Conservation (phyloP, 1,139 yeast genomes). For the Suhomyces chickasaworum region DNA sequence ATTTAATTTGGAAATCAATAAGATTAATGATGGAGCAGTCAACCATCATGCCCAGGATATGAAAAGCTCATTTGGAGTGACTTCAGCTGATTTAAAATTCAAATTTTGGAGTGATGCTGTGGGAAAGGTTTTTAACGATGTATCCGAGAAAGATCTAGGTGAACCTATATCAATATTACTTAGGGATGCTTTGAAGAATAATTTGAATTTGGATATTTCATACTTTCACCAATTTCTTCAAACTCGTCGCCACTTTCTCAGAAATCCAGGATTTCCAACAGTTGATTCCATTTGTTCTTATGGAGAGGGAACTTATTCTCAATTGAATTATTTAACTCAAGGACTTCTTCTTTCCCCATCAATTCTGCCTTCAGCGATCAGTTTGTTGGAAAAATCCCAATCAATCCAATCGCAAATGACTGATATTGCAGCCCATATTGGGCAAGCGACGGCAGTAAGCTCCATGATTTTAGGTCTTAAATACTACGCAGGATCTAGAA, state of each 20-base stretch:
- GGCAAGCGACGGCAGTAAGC: slow-evolving; percentile 78
- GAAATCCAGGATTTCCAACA: slow-evolving; percentile 45
- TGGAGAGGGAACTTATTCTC: slow-evolving; percentile 83
- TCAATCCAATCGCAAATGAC: slow-evolving; percentile 46
- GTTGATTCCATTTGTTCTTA: slow-evolving; percentile 67
- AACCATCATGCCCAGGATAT: slow-evolving; percentile 36
- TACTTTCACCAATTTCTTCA: slow-evolving; percentile 63
- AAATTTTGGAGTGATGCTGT: slow-evolving; percentile 63
- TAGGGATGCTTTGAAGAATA: slow-evolving; percentile 50
- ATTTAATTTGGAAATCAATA: slow-evolving; percentile 67
- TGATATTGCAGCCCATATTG: slow-evolving; percentile 78
- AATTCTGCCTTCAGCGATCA: slow-evolving; percentile 59
- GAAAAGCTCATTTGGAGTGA: slow-evolving; percentile 40
- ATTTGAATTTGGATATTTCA: slow-evolving; percentile 53
- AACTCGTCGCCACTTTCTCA: slow-evolving; percentile 57
- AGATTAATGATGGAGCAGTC: slow-evolving; percentile 52
- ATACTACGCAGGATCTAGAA: slow-evolving; percentile 56
- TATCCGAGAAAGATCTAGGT: slow-evolving; percentile 42
- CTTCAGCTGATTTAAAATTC: slow-evolving; percentile 55
- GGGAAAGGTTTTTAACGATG: slow-evolving; percentile 41
- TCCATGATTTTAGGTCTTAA: slow-evolving; percentile 63
- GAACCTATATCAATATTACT: slow-evolving; percentile 70
- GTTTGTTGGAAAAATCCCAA: slow-evolving; percentile 50
- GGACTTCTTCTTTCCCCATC: slow-evolving; percentile 60
- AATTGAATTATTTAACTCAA: slow-evolving; percentile 68